phyloP scores from a whole-genome alignment of 495 filamentous ascomycete genomes.

The Rusavskia elegans region DNA sequence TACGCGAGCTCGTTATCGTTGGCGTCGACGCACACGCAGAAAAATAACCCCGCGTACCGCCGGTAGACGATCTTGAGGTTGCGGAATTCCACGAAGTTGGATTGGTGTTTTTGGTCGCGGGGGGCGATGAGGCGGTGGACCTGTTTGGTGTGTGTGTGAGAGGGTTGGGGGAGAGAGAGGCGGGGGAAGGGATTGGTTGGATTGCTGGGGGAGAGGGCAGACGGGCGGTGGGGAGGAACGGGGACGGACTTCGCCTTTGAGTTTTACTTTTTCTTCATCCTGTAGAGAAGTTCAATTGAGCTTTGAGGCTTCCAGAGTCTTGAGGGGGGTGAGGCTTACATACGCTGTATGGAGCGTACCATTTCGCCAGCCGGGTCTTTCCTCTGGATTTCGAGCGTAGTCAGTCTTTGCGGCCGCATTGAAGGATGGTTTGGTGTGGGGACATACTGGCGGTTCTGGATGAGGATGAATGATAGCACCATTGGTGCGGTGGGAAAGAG shows the following conservation, averaged over 20 bases:
- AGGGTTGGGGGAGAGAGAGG: neutral
- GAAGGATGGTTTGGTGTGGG: neutral
- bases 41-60: conserved; percentile 92
- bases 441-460: conserved; percentile 88
- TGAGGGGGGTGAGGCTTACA: conserved; percentile 12
- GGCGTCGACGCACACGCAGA: conserved; percentile 96
- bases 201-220: conserved; percentile 2
- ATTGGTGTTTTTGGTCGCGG: conserved; percentile 97
- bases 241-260: conserved; percentile 62
- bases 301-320: neutral
- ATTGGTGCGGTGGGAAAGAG: conserved; percentile 20
- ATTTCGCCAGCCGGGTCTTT: conserved; percentile 96
- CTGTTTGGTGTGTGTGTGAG: conserved; percentile 21
- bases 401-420: neutral
- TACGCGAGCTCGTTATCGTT: conserved; percentile 98
- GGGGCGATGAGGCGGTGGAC: conserved; percentile 95
- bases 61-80: conserved; percentile 92
- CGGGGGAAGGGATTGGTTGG: neutral
- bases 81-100: conserved; percentile 90
- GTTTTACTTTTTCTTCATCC: conserved; percentile 91
- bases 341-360: conserved; percentile 91
- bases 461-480: conserved; percentile 90
- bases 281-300: conserved; percentile 10
- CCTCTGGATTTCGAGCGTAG: conserved; percentile 40
- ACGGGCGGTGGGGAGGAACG: neutral